Percentiles rank a stretch among this genome's conserved stretches.
phyloP scores from a whole-genome alignment of 192 early-diverging fungal genomes.

The Chytriomyces sp. region DNA sequence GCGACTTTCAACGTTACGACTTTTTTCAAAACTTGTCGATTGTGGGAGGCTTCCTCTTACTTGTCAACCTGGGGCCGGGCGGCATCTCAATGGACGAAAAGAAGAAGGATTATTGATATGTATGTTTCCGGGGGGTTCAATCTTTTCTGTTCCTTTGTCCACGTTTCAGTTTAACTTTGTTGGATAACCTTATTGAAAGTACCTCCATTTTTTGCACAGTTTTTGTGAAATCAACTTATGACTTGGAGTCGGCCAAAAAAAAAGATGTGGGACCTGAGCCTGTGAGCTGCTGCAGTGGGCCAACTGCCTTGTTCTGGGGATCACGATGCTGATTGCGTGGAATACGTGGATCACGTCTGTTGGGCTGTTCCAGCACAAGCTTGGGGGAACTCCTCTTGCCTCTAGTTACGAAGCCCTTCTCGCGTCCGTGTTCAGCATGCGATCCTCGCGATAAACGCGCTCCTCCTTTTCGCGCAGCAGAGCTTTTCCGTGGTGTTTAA shows the following conservation, averaged over 20 bases:
- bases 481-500: background rate
- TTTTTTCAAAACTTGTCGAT: slow-evolving; percentile 97
- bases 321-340: slow-evolving; percentile 1
- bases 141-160: too few relatives aligned
- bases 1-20: slow-evolving; percentile 95
- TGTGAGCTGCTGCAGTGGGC: too few relatives aligned
- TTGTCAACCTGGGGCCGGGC: slow-evolving; percentile 88
- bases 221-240: too few relatives aligned
- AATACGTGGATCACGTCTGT: slow-evolving; percentile 15
- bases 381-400: background rate
- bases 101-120: slow-evolving; percentile 92
- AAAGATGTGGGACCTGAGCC: too few relatives aligned
- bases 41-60: slow-evolving; percentile 92
- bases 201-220: too few relatives aligned
- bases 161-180: too few relatives aligned
- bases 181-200: too few relatives aligned
- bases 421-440: background rate
- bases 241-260: too few relatives aligned
- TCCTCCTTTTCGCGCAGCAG: background rate
- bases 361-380: background rate
- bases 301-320: background rate
- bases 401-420: background rate
- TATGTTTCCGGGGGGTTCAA: too few relatives aligned
- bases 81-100: slow-evolving; percentile 95
- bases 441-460: background rate